Evolutionary conservation across 2,329 filamentous ascomycete genomes (phyloP), one percentile per base, ranked within the genome.

Genomic region (Apiospora malaysiana): DNA sequence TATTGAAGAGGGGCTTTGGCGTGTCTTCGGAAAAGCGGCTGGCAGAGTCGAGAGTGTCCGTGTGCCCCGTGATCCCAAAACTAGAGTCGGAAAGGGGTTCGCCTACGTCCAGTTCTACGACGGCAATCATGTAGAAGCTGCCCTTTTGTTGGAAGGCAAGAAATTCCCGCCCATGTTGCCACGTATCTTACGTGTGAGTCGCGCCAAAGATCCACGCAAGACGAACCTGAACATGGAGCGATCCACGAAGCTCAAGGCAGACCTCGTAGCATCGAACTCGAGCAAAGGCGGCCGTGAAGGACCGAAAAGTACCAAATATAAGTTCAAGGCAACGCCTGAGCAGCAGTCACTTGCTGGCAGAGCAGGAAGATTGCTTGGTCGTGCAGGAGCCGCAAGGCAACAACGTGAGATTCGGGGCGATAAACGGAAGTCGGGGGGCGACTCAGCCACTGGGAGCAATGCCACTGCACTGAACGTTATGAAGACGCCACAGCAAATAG

Each of bases 71-170:
- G 96, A 99, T 78, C 87, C 93, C 73, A 92, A 93, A 75, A 99
- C 97, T 9, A 90, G 97, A 68, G 94, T 99, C 42, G 94, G 96
- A 77, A 99, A 99, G 81, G 96, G 96, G 5, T 94, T 99, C 79
- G 97, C 97, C 73, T 99, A 99, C 78, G 95, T 99, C 21, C 96
- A 99, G 79, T 99, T 99, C 82, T 90, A 92, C 78, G 94, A 98
- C 77, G 90, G 87, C 73, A 98, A 97, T 77, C 87, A 92, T 63
- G 95, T 99, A 65, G 96, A 99, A 82, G 89, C 92, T n/a, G 96
- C 96, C 1, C 87, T 99, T 16, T 88, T 97, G 49, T 89, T 95
- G 72, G 89, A 98, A 79, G 95, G 91, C 73, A 97, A 98, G 85
- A 96, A 93, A 77, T 98, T 95, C 78, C 94, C 95, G 21, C 95